Percentiles rank a stretch among this genome's conserved stretches.
phyloP scores from a whole-genome alignment of 805 yeast genomes.

The Hanseniaspora singularis region DNA sequence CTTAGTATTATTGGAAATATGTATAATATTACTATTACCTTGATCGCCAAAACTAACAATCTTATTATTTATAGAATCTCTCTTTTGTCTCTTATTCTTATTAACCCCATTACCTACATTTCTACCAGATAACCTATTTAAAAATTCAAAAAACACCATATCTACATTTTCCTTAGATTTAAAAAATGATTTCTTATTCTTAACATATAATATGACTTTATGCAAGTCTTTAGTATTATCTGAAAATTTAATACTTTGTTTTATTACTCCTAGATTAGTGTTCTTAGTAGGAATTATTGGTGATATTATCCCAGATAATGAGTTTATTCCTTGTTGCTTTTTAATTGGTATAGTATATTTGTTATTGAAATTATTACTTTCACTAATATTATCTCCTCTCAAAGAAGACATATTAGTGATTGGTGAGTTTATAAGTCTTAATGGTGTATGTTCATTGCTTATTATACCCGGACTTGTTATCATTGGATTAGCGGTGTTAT shows the following conservation, averaged over 20 bases:
- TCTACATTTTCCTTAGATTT: conserved; percentile 7
- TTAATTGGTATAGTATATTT: too few species aligned
- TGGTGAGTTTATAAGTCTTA: not conserved
- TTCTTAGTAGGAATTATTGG: too few species aligned
- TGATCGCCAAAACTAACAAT: conserved; percentile 5
- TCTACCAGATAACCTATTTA: conserved; percentile 4
- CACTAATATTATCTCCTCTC: too few species aligned
- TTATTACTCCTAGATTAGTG: not conserved
- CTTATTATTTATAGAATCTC: not conserved
- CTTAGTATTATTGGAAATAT: conserved; percentile 8
- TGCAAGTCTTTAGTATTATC: conserved; percentile 11
- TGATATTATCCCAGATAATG: too few species aligned
- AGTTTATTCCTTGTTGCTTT: too few species aligned
- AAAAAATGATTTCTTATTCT: conserved; percentile 8
- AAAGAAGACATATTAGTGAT: not conserved
- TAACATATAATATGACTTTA: conserved; percentile 7
- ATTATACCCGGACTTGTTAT: not conserved
- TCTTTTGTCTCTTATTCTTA: not conserved
- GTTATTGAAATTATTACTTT: too few species aligned
- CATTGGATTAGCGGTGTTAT: too few species aligned
- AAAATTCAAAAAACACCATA: conserved; percentile 6
- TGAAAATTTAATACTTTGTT: conserved; percentile 6
- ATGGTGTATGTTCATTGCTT: not conserved
- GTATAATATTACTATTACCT: conserved; percentile 6
- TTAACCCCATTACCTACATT: not conserved